Conservation (phyloP, 345 rosid species). For the Citrus trifoliata region DNA sequence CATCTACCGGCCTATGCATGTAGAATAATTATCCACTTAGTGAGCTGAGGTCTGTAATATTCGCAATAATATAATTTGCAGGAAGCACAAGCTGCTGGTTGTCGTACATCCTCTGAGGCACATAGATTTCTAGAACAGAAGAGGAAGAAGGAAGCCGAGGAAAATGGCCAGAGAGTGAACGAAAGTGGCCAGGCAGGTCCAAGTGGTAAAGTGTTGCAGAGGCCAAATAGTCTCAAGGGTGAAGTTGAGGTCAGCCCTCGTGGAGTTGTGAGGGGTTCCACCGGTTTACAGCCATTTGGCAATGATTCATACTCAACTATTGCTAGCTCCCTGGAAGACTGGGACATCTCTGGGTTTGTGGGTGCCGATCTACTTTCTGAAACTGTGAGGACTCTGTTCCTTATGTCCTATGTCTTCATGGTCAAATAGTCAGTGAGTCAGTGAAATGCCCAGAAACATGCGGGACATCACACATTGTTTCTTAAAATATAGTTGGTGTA, state of each 20-base stretch:
- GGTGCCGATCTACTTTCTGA: slow-evolving; percentile 8
- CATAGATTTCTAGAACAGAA: slow-evolving; percentile 60
- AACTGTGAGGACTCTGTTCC: slow-evolving; percentile 5
- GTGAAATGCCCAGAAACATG: too few species aligned
- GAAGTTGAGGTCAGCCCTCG: slow-evolving; percentile 45
- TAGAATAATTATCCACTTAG: not conserved
- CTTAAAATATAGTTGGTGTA: not conserved
- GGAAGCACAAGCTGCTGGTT: slow-evolving; percentile 91
- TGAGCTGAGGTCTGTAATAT: too few species aligned
- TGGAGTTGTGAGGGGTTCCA: slow-evolving; percentile 33
- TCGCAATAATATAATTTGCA: slow-evolving; percentile 23
- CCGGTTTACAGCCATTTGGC: slow-evolving; percentile 40
- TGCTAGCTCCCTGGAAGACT: slow-evolving; percentile 28
- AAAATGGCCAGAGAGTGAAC: slow-evolving; percentile 42
- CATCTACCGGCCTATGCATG: not conserved
- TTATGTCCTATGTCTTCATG: not conserved
- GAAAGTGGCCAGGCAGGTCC: slow-evolving; percentile 55
- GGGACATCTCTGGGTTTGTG: slow-evolving; percentile 12
- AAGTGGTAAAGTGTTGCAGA: slow-evolving; percentile 51
- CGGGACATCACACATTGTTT: not conserved
- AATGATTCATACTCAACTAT: slow-evolving; percentile 38
- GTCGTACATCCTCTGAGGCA: slow-evolving; percentile 57
- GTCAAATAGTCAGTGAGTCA: not conserved
- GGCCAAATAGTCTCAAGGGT: slow-evolving; percentile 19
- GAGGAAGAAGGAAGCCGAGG: slow-evolving; percentile 69